Base-by-base conservation (phyloP, 768 basidiomycete species). In the Termitomyces sp. region DNA sequence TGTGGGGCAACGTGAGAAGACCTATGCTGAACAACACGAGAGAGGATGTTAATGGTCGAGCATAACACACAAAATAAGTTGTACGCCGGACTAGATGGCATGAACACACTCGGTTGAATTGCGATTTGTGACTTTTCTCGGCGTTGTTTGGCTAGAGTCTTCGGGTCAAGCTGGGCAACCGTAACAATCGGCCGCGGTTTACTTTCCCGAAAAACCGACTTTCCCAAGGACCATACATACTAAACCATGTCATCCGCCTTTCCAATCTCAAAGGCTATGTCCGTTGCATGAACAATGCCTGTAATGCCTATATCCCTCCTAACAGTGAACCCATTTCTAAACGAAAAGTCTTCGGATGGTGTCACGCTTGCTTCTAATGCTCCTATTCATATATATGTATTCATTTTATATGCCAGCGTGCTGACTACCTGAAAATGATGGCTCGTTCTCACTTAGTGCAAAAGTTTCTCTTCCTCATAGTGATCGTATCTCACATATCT, bases 11-110 rank as follows among this genome's bases (percentile, higher is more conserved):
- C 56, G 52, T 78, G 79, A 8, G 76, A 68, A 19, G 77, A 78
- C 66, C 83, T 78, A 37, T 86, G 78, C 37, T 77, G 78, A 3
- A 83, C 83, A 35, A 84, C 86, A 75, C 84, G 80, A 11, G 78
- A 72, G 37, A 86, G 66, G 54, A 91, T 83, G 54, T 86, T 82
- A 53, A 77, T 73, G 19, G 80, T 70, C 14, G 85, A 81, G 57
- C 81, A 78, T 47, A 81, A 72, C 31, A 88, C 87, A 64, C 85
- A 86, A 55, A 87, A 67, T 82, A 85, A 87, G 75, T 85, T 87
- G 72, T 80, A 89, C 12, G 78, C 78, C 35, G 84, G 79, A 47
- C 86, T 78, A 50, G 87, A 85, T 62, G 86, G 85, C 87, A 89
- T 88, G 58, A 58, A 38, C 15, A 6, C 37, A 66, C 46, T n/a